These are phyloP conservation scores for Asclepias syriaca DNA, from an alignment of 257 asterid genomes.

Conservation along the genomic window DNA sequence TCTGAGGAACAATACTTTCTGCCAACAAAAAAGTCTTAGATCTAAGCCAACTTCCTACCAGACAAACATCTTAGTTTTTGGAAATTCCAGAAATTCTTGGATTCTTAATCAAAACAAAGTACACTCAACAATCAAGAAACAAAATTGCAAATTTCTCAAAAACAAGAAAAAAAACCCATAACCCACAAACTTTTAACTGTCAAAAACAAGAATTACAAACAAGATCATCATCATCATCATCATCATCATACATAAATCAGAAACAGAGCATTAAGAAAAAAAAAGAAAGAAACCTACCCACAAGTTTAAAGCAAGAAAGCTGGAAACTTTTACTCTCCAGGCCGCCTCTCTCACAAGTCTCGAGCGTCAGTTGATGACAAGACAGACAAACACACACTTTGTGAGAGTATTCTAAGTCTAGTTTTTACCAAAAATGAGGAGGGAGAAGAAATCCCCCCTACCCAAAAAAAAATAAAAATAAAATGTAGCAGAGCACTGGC, in stretches of 20 bases:
- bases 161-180: not conserved
- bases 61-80: not conserved
- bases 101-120: not conserved
- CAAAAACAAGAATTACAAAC: not conserved
- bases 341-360: not conserved
- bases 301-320: constrained; percentile 2
- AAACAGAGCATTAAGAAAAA: not conserved
- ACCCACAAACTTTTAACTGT: not conserved
- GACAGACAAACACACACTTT: constrained; percentile 27
- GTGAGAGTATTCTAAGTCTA: constrained; percentile 20
- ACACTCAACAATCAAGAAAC: not conserved
- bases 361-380: constrained; percentile 34
- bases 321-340: not conserved
- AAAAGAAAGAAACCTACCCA: not conserved
- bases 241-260: not conserved
- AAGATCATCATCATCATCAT: not conserved
- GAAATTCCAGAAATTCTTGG: not conserved
- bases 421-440: constrained; percentile 57
- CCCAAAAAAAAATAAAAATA: not conserved
- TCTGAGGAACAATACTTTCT: not conserved
- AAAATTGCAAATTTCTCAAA: not conserved
- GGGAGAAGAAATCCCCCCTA: constrained; percentile 3
- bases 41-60: constrained; percentile 5
- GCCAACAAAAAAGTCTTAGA: constrained; percentile 11
- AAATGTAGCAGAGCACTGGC: not conserved